A percentile compares a stretch with the other conserved stretches of the same genome.
phyloP scores from a whole-genome alignment of 2,329 filamentous ascomycete genomes.

The Chaetothyriales sp. region DNA sequence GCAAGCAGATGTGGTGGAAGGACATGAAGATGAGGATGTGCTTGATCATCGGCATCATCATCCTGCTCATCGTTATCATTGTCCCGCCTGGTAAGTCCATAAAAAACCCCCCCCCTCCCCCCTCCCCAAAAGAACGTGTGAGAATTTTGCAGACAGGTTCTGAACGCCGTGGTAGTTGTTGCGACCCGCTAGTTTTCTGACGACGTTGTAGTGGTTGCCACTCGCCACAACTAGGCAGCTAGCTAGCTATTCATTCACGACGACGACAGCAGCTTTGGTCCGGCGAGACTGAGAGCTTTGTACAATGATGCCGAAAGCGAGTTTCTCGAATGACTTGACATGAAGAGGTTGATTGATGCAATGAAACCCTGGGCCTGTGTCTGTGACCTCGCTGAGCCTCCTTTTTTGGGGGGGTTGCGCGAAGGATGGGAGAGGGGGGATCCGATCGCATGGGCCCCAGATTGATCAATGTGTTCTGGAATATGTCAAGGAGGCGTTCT shows the following conservation, averaged over 20 bases:
- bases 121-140: no score
- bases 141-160: background rate
- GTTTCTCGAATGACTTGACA: background rate
- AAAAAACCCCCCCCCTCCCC: background rate
- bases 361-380: background rate
- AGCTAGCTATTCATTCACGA: background rate
- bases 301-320: background rate
- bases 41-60: constrained; percentile 75
- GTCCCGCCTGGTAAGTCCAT: constrained; percentile 72
- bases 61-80: constrained; percentile 86
- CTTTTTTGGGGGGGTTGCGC: background rate
- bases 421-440: no score
- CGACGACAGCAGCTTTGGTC: no score
- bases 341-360: background rate
- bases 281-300: background rate
- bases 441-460: background rate
- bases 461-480: background rate
- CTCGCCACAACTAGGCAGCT: background rate
- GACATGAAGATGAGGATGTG: constrained; percentile 99
- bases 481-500: background rate
- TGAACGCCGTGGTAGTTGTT: background rate
- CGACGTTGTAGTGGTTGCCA: background rate
- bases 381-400: background rate
- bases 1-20: constrained; percentile 99
- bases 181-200: background rate